Evolutionary conservation across 192 early-diverging fungal genomes (phyloP).

Genomic region (Diversispora eburnea): DNA sequence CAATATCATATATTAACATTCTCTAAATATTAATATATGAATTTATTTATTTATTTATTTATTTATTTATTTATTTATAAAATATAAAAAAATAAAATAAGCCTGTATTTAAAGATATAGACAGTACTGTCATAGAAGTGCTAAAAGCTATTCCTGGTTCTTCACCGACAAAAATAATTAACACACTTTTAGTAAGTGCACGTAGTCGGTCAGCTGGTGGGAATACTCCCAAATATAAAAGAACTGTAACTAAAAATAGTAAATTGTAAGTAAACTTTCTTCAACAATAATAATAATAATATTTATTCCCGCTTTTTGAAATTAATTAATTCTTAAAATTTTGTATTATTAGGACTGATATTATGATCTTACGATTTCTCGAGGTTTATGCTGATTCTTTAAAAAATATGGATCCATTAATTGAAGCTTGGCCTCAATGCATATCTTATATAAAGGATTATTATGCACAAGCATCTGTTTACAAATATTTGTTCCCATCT

Average conservation of each 20-base stretch:
- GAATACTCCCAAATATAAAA: slow-evolving; percentile 34
- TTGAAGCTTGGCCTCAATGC: slow-evolving; percentile 59
- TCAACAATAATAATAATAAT: no score
- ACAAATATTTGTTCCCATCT: slow-evolving; percentile 60
- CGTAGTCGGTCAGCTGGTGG: slow-evolving; percentile 43
- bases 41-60: no score
- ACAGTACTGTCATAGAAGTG: slow-evolving; percentile 36
- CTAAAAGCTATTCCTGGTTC: slow-evolving; percentile 33
- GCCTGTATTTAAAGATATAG: slow-evolving; percentile 16
- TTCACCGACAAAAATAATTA: slow-evolving; percentile 36
- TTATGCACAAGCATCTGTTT: slow-evolving; percentile 48
- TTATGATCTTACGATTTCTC: slow-evolving; percentile 57
- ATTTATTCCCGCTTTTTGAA: no score
- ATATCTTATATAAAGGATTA: slow-evolving; percentile 60
- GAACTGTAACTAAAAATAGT: slow-evolving; percentile 41
- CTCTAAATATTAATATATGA: no score
- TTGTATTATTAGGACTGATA: slow-evolving; percentile 55
- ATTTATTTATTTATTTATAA: no score
- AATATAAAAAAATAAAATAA: no score
- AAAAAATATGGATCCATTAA: slow-evolving; percentile 43
- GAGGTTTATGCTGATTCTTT: slow-evolving; percentile 57
- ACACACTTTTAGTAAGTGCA: slow-evolving; percentile 45
- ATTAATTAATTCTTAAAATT: no score
- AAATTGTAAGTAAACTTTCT: slow-evolving; percentile 56
- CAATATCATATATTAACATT: no score